A percentile compares a stretch with the other conserved stretches of the same genome.
Conservation (phyloP, 805 yeast genomes). For the Pichia exigua region DNA sequence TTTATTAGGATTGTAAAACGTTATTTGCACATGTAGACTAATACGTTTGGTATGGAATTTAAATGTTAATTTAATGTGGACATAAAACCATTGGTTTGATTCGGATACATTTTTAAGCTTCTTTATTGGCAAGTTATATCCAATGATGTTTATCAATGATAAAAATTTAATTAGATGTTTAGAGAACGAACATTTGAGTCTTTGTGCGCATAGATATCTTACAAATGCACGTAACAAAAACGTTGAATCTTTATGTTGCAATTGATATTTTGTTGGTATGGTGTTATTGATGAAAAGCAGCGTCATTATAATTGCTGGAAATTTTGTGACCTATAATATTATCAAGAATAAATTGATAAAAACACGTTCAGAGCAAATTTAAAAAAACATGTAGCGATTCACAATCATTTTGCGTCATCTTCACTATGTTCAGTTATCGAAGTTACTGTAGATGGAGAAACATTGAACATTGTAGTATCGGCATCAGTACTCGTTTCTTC, state of each 20-base stretch:
- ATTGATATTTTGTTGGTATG: neutral
- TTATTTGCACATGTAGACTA: neutral
- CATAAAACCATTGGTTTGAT: neutral
- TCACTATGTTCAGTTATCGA: neutral
- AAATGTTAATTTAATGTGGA: neutral
- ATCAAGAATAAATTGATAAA: neutral
- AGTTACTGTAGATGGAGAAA: neutral
- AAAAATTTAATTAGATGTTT: neutral
- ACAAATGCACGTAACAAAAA: neutral
- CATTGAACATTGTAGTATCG: neutral
- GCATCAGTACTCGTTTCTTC: neutral
- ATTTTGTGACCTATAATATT: neutral
- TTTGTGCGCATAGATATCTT: neutral
- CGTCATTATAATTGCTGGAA: neutral
- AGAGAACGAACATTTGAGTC: neutral
- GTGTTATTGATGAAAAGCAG: neutral
- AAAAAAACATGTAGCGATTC: neutral
- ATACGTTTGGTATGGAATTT: neutral
- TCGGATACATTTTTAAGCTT: neutral
- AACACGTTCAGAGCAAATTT: neutral
- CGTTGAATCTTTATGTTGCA: neutral
- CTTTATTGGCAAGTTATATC: neutral
- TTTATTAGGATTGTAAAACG: neutral
- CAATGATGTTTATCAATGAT: neutral
- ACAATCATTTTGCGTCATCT: neutral